A percentile compares a stretch with the other conserved stretches of the same genome.
Conservation (phyloP, 108 stramenopile genomes). For the Nitzschia sp. region DNA sequence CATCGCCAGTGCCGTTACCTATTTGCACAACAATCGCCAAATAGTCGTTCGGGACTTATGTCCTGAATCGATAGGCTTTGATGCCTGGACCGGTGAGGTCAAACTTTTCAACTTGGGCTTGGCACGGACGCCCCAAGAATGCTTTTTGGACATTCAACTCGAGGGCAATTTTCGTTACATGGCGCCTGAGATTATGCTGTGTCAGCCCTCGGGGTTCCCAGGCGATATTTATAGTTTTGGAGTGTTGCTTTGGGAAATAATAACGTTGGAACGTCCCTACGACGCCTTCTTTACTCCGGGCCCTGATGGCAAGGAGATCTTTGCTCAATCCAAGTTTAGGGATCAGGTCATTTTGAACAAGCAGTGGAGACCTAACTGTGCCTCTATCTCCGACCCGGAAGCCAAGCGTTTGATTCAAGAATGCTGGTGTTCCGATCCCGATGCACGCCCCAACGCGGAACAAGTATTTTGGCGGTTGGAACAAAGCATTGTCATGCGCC, state of each 20-base stretch:
- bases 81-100: constrained; percentile 17
- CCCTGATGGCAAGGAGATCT: constrained; percentile 28
- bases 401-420: constrained; percentile 19
- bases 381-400: constrained; percentile 5
- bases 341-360: constrained; percentile 42
- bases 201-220: constrained; percentile 47
- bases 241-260: constrained; percentile 65
- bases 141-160: constrained; percentile 1
- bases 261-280: constrained; percentile 61
- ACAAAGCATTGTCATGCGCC: neutral
- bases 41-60: constrained; percentile 35
- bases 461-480: constrained; percentile 14
- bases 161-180: constrained; percentile 61
- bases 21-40: constrained; percentile 42
- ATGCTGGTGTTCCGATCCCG: constrained; percentile 62
- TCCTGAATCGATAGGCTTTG: constrained; percentile 53
- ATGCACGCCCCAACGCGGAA: constrained; percentile 40
- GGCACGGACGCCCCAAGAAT: constrained; percentile 28
- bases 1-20: constrained; percentile 51
- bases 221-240: constrained; percentile 80
- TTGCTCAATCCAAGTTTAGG: constrained; percentile 35
- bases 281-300: constrained; percentile 35
- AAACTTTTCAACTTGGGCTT: constrained; percentile 71
- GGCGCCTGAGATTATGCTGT: constrained; percentile 53
- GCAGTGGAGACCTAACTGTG: constrained; percentile 33